Conservation (phyloP, 441 rosid genomes). For the Theobroma grandiflorum region DNA sequence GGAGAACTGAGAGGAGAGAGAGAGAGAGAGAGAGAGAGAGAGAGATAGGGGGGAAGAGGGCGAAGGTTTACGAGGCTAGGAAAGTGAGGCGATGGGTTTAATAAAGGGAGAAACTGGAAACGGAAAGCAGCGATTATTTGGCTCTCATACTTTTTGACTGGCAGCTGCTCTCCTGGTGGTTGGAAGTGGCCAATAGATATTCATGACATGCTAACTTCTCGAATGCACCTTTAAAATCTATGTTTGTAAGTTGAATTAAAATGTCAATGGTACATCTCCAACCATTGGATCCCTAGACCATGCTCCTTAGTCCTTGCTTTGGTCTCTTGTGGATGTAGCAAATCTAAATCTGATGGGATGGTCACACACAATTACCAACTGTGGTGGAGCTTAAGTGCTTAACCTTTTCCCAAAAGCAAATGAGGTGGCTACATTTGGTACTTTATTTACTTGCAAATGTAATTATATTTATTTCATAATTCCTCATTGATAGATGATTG, state of each 20-base stretch:
- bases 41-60: constrained; percentile 20
- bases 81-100: constrained; percentile 25
- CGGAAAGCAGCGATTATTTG: constrained; percentile 40
- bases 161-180: constrained; percentile 14
- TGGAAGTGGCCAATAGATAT: not conserved
- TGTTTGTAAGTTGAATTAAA: too few relatives aligned
- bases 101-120: constrained; percentile 30
- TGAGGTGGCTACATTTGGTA: not conserved
- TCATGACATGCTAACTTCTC: too few relatives aligned
- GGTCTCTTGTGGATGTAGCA: not conserved
- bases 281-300: too few relatives aligned
- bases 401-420: not conserved
- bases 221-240: too few relatives aligned
- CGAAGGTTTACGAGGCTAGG: constrained; percentile 35
- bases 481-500: not conserved
- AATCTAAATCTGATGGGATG: not conserved
- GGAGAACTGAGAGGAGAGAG: not conserved
- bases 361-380: not conserved
- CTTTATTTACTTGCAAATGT: not conserved
- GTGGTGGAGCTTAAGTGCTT: not conserved
- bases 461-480: not conserved
- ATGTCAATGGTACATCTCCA: too few relatives aligned
- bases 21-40: not conserved
- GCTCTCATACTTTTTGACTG: constrained; percentile 42
- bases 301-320: not conserved